Evolutionary conservation across 768 basidiomycete genomes (phyloP).

Genomic region (Boletus sp.): DNA sequence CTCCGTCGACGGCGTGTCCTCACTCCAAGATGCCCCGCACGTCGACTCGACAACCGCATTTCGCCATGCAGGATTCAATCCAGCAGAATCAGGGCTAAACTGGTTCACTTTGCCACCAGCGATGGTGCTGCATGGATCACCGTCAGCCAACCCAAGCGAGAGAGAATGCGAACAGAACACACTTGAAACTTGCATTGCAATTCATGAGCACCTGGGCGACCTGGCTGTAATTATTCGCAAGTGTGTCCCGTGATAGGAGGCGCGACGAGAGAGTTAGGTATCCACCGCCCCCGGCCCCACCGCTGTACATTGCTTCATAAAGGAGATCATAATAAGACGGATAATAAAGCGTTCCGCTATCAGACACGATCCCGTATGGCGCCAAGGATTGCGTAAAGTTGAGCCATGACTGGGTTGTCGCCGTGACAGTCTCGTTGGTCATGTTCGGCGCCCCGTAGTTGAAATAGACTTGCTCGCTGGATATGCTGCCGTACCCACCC

Average conservation of each 20-base stretch:
- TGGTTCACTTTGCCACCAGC: slow-evolving; percentile 43
- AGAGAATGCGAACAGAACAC: background rate
- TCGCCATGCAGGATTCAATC: slow-evolving; percentile 49
- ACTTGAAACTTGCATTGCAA: background rate
- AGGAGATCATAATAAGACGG: slow-evolving; percentile 27
- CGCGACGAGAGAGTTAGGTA: slow-evolving; percentile 24
- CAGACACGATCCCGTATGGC: slow-evolving; percentile 18
- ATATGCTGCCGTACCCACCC: slow-evolving; percentile 36
- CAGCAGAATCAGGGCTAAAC: slow-evolving; percentile 36
- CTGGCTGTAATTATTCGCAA: slow-evolving; percentile 20
- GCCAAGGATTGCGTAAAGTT: slow-evolving; percentile 14
- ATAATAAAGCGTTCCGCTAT: slow-evolving; percentile 21
- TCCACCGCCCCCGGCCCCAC: slow-evolving; percentile 17
- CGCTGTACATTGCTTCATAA: slow-evolving; percentile 5
- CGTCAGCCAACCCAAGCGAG: background rate
- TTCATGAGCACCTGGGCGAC: slow-evolving; percentile 21
- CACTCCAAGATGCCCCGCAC: slow-evolving; percentile 15
- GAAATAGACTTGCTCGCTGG: slow-evolving; percentile 4
- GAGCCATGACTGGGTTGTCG: slow-evolving; percentile 33
- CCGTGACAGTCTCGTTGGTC: slow-evolving; percentile 32
- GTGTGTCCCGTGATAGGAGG: slow-evolving; percentile 30
- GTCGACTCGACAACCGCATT: slow-evolving; percentile 27
- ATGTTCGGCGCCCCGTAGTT: slow-evolving; percentile 27
- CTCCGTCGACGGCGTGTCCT: slow-evolving; percentile 11
- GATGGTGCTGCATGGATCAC: slow-evolving; percentile 33